Conservation (phyloP, 176 grass and related monocot species). For the Raddia distichophylla region DNA sequence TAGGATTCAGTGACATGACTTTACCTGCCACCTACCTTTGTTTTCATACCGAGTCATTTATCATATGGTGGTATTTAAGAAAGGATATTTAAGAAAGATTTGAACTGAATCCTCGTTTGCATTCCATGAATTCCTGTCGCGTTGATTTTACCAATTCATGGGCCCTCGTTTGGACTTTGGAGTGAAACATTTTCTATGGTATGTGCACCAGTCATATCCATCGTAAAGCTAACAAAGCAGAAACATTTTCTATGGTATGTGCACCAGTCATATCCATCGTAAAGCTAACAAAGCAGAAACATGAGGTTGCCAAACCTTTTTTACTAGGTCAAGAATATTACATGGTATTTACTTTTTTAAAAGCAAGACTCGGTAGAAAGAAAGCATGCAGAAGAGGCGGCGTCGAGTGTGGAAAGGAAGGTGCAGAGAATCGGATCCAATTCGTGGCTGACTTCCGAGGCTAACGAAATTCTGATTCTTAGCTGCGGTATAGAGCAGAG, state of each 20-base stretch:
- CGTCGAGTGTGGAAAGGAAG: not conserved
- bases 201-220: not conserved
- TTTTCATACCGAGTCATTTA: not conserved
- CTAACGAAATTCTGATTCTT: not conserved
- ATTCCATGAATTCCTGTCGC: not conserved
- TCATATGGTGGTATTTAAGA: not conserved
- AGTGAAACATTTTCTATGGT: not conserved
- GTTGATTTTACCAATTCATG: not conserved
- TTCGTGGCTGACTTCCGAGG: constrained; percentile 15
- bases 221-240: not conserved
- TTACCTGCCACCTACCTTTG: not conserved
- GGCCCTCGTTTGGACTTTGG: no score
- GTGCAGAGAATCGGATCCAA: not conserved
- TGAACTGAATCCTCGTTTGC: not conserved
- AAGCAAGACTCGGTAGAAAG: not conserved
- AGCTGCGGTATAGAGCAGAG: no score
- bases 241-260: not conserved
- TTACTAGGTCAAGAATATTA: not conserved
- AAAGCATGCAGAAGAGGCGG: not conserved
- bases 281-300: not conserved
- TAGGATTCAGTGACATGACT: not conserved
- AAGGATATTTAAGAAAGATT: not conserved
- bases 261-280: not conserved
- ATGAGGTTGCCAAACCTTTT: not conserved
- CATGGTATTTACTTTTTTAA: not conserved